These are phyloP conservation scores for Erythrophleum ivorense DNA, from an alignment of 331 rosid genomes.

Conservation along the genomic window DNA sequence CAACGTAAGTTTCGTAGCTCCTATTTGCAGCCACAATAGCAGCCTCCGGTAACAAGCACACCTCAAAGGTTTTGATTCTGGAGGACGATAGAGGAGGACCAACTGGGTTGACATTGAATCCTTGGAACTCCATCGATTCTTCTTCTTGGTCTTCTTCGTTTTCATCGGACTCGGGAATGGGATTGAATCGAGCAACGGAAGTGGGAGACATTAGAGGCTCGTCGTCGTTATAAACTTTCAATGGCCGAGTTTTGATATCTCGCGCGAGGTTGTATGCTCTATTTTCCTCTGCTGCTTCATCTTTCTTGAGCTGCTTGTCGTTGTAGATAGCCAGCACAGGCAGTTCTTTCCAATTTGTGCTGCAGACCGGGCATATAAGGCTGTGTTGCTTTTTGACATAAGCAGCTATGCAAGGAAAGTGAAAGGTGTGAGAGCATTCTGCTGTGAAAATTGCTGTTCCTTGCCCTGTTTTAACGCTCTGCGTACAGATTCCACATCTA, in stretches of 20 bases:
- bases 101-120: constrained; percentile 57
- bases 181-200: constrained; percentile 71
- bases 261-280: constrained; percentile 32
- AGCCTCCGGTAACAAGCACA: constrained; percentile 67
- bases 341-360: constrained; percentile 76
- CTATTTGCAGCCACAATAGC: constrained; percentile 78
- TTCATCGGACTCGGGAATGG: constrained; percentile 91
- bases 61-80: constrained; percentile 45
- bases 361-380: constrained; percentile 79
- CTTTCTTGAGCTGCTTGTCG: constrained; percentile 30
- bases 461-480: constrained; percentile 81
- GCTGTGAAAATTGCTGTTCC: constrained; percentile 98
- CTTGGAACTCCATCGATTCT: constrained; percentile 59
- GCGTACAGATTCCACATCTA: constrained; percentile 89
- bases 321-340: constrained; percentile 61
- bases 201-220: constrained; percentile 81
- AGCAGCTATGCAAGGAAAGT: constrained; percentile 80
- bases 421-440: constrained; percentile 92
- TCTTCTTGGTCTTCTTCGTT: constrained; percentile 66
- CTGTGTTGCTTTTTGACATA: constrained; percentile 64
- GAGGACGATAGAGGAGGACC: constrained; percentile 34
- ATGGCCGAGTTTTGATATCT: constrained; percentile 52
- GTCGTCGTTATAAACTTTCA: constrained; percentile 83
- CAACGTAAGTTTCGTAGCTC: constrained; percentile 68
- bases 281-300: not conserved